phyloP scores from a whole-genome alignment of 331 rosid species.

The Stylosanthes scabra region DNA sequence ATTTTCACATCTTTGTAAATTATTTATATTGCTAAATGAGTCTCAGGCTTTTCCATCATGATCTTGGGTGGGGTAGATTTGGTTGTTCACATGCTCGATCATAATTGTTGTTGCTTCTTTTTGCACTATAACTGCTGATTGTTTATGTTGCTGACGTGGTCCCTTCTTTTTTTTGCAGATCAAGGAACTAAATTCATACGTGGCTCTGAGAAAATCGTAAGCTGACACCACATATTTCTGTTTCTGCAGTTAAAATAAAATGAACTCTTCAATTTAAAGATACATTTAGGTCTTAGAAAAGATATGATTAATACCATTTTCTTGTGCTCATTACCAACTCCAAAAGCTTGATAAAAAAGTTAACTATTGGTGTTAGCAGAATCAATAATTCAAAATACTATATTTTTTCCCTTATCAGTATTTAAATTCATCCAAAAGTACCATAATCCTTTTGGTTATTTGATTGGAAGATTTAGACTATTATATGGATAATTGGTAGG shows the following conservation, averaged over 20 bases:
- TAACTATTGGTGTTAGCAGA: conserved; percentile 7
- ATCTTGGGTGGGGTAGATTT: not conserved
- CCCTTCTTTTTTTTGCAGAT: conserved; percentile 66
- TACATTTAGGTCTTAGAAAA: conserved; percentile 4
- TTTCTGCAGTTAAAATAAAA: conserved; percentile 7
- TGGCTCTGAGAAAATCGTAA: conserved; percentile 97
- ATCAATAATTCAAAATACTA: conserved; percentile 27
- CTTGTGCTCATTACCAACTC: conserved; percentile 26
- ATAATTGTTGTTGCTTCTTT: not conserved
- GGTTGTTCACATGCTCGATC: not conserved
- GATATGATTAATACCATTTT: conserved; percentile 9
- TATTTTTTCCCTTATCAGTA: not conserved
- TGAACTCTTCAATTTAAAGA: not conserved
- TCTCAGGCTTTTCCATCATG: conserved; percentile 1
- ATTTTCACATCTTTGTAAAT: conserved; percentile 2
- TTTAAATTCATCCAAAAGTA: not conserved
- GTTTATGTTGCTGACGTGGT: conserved; percentile 33
- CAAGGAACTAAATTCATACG: conserved; percentile 96
- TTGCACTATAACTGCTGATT: conserved; percentile 2
- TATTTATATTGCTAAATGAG: conserved; percentile 19
- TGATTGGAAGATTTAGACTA: conserved; percentile 33
- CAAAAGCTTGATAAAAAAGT: conserved; percentile 9
- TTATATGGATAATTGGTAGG: conserved; percentile 61
- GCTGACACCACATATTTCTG: conserved; percentile 39
- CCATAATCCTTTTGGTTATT: conserved; percentile 21